Base-by-base conservation (phyloP, 108 stramenopile genomes). In the Nannochloropsis gaditana region DNA sequence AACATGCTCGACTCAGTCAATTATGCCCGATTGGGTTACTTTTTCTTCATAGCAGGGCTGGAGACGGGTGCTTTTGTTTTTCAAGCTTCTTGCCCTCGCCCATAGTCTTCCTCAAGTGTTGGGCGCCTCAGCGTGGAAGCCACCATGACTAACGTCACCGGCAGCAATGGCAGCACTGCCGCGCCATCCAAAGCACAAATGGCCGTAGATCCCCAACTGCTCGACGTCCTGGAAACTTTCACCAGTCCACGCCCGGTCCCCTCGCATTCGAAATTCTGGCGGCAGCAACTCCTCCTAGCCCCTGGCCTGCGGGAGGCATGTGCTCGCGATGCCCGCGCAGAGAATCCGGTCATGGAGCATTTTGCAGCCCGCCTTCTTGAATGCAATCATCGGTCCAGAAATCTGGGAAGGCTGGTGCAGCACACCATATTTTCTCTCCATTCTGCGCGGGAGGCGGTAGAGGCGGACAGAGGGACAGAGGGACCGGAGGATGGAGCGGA, bases 361-460 rank as follows among this genome's bases (percentile, higher is more conserved):
- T 73, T 73, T 8, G 59, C 59, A 73, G 3, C 59, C 19, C 59
- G 59, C n/a, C n/a, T 73, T n/a, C n/a, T 73, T 15, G 15, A 15
- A 15, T 73, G 59, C n/a, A 73, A 73, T 73, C 59, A 73, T 73
- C 59, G 59, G 2, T 73, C 59, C 15, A n/a, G 59, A 15, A 73
- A 73, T 73, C n/a, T 73, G 59, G 59, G 59, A n/a, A 73, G 59
- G 6, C 59, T 73, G 59, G 59, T 73, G 59, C 59, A 73, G n/a
- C 59, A 73, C n/a, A 73, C 59, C 59, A 73, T 73, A 73, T 31
- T 31, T 31, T 31, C 31, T 31, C 31, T 31, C 31, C 59, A 73
- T 15, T n/a, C 19, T 73, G 59, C n/a, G 59, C 19, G n/a, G 59
- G 59, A 73, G 59, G 59, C 19, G n/a, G 59, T 15, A n/a, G 2